Evolutionary conservation across 495 filamentous ascomycete species (phyloP).

Genomic region (Neurospora sp.): DNA sequence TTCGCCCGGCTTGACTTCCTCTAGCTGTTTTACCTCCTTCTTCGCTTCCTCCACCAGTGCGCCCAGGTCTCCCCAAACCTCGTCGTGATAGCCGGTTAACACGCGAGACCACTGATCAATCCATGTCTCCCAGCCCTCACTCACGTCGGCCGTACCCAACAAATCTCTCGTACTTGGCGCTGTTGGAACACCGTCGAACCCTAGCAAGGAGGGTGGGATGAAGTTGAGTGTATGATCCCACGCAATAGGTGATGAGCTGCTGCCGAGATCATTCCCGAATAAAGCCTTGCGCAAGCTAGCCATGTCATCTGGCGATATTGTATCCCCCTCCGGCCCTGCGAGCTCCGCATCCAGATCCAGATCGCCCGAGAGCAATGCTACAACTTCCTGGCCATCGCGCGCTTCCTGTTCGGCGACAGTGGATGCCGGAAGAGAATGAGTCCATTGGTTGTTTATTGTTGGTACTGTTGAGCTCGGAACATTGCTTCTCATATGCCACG

Average conservation of each 20-base stretch:
- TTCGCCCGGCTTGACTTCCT: conserved; percentile 12
- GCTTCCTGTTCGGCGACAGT: conserved; percentile 26
- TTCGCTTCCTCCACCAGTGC: conserved; percentile 54
- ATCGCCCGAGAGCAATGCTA: conserved; percentile 25
- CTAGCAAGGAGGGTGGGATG: conserved; percentile 17
- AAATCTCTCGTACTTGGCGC: conserved; percentile 5
- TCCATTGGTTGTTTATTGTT: background rate
- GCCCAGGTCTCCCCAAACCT: conserved; percentile 66
- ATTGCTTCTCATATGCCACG: conserved; percentile 5
- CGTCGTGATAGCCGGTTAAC: conserved; percentile 59
- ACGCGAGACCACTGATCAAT: conserved; percentile 50
- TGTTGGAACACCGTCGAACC: conserved; percentile 3
- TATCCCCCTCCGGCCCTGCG: background rate
- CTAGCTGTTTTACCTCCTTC: conserved; percentile 38
- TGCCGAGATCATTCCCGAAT: conserved; percentile 15
- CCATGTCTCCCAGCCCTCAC: conserved; percentile 38
- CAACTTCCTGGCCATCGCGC: conserved; percentile 36
- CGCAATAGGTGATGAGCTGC: conserved; percentile 4
- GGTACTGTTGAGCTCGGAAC: background rate
- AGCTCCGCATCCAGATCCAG: conserved; percentile 16
- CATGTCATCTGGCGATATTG: conserved; percentile 14
- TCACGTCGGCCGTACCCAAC: conserved; percentile 24
- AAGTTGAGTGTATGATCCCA: conserved; percentile 37
- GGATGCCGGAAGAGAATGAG: background rate
- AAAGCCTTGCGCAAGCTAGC: conserved; percentile 22